A percentile compares a stretch with the other conserved stretches of the same genome.
These are phyloP conservation scores for Dictyostelium citrinum DNA, from an alignment of 78 protist genomes.

Conservation along the genomic window DNA sequence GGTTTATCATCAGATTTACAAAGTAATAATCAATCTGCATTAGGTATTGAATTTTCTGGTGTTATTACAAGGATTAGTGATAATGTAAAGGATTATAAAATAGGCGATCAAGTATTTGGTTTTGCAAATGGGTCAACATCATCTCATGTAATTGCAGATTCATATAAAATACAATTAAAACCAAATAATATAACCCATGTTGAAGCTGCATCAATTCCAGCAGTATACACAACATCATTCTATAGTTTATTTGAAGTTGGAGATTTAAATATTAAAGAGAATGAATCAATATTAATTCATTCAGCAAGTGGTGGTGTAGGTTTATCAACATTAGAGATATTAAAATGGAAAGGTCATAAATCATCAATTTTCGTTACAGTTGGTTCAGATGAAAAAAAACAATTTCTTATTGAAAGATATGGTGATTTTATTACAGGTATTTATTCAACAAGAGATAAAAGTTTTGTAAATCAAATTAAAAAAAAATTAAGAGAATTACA, in stretches of 20 bases:
- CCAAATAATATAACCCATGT: not conserved
- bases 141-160: not conserved
- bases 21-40: conserved; percentile 3
- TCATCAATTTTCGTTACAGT: conserved; percentile 1
- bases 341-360: conserved; percentile 74
- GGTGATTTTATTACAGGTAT: conserved; percentile 23
- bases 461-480: not conserved
- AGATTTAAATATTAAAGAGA: not conserved
- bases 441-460: not conserved
- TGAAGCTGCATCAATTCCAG: conserved; percentile 40
- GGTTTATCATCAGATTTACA: not conserved
- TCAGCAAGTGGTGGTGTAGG: conserved; percentile 92
- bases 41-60: conserved; percentile 41
- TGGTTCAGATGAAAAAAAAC: conserved; percentile 26
- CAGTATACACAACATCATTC: not conserved
- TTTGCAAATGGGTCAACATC: not conserved
- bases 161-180: not conserved
- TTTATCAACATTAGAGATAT: conserved; percentile 83
- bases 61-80: not conserved
- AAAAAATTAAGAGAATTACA: not conserved
- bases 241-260: not conserved
- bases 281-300: conserved; percentile 53
- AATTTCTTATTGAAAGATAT: not conserved
- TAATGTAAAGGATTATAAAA: not conserved
- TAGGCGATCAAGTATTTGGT: conserved; percentile 59